Evolutionary conservation across 768 basidiomycete species (phyloP).

Genomic region (Kwoniella sp.): DNA sequence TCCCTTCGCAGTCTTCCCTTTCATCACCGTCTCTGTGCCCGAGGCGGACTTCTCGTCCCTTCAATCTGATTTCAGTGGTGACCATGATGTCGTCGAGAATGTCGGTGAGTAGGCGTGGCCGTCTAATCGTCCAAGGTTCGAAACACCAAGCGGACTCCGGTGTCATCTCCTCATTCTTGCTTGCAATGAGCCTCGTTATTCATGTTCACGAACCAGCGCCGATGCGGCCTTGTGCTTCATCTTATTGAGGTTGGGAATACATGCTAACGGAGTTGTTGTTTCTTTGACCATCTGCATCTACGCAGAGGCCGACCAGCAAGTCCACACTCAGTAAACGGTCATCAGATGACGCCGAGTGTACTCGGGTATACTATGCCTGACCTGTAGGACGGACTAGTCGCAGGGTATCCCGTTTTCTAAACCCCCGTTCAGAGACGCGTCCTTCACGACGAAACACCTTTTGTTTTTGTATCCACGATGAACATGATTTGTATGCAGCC

Average conservation of each 20-base stretch:
- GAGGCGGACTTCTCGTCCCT: conserved; percentile 36
- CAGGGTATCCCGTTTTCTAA: no score
- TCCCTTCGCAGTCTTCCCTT: conserved; percentile 39
- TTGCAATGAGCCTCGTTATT: background rate
- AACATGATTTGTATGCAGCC: conserved; percentile 1
- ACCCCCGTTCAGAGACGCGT: no score
- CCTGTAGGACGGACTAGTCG: no score
- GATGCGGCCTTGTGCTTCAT: no score
- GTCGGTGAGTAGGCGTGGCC: conserved; percentile 72
- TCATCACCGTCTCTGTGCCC: conserved; percentile 36
- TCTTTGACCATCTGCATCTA: background rate
- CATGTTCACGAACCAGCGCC: no score
- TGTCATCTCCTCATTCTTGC: background rate
- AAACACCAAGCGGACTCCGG: conserved; percentile 62
- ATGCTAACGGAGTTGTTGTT: background rate
- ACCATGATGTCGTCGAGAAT: conserved; percentile 74
- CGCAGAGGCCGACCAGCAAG: conserved; percentile 40
- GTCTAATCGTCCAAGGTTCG: background rate
- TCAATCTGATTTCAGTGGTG: conserved; percentile 59
- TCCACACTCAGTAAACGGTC: conserved; percentile 29
- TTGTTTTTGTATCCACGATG: background rate
- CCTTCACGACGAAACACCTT: no score
- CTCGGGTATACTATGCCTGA: no score
- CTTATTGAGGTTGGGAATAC: background rate
- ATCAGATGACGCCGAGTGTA: no score